These are phyloP conservation scores for Viola pubescens DNA, from an alignment of 441 rosid genomes.

Conservation along the genomic window DNA sequence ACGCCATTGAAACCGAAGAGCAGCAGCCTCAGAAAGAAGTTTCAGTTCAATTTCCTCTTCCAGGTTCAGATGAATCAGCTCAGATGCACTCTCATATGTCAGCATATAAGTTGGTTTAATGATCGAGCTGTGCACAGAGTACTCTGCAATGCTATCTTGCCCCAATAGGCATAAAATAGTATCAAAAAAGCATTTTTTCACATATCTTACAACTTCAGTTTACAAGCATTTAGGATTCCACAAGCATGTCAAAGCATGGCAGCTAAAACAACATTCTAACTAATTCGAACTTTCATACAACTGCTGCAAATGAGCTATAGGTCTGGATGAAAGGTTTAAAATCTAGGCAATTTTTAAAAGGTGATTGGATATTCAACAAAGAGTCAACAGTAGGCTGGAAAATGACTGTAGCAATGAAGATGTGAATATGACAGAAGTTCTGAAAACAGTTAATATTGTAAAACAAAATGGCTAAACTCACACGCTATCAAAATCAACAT, in stretches of 20 bases:
- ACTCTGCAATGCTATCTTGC: constrained; percentile 71
- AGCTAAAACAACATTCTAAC: neutral
- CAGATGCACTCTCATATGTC: constrained; percentile 94
- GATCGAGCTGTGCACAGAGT: constrained; percentile 62
- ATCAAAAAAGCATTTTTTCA: constrained; percentile 13
- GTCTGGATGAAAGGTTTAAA: neutral
- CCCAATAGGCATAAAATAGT: constrained; percentile 16
- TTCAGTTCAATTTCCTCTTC: constrained; percentile 81
- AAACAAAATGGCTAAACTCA: neutral
- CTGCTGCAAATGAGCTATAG: neutral
- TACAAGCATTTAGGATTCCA: constrained; percentile 1
- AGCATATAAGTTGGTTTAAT: constrained; percentile 94
- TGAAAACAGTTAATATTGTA: neutral
- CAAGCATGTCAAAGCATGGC: neutral
- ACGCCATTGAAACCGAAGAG: constrained; percentile 75
- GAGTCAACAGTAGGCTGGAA: neutral
- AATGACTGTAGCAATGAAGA: too few relatives aligned
- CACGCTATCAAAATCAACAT: too few relatives aligned
- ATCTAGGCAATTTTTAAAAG: neutral
- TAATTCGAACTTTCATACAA: neutral
- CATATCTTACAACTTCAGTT: constrained; percentile 3
- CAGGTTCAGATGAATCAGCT: constrained; percentile 75
- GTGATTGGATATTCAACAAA: neutral
- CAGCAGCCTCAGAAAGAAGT: constrained; percentile 76
- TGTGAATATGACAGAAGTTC: too few relatives aligned